These are phyloP conservation scores for Geotrichum ghanense DNA, from an alignment of 805 yeast genomes.

Conservation along the genomic window DNA sequence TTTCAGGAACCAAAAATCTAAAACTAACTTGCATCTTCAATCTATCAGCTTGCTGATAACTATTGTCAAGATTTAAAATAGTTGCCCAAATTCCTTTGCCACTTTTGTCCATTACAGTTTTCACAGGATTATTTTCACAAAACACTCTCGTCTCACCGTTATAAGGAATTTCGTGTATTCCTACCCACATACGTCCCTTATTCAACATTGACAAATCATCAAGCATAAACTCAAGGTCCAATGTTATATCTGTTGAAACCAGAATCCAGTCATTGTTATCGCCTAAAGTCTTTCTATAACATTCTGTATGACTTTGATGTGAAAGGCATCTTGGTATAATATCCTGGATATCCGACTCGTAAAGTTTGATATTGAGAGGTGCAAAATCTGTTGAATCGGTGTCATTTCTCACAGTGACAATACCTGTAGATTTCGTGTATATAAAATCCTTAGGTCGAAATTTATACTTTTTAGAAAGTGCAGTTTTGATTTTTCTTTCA, in stretches of 20 bases:
- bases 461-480: background rate
- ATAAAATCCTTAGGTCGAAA: background rate
- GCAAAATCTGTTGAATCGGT: background rate
- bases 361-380: background rate
- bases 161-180: background rate
- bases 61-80: background rate
- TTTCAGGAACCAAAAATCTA: background rate
- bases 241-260: background rate
- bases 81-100: background rate
- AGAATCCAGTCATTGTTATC: background rate
- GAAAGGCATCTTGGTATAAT: background rate
- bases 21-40: background rate
- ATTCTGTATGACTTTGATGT: background rate
- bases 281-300: background rate
- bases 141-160: background rate
- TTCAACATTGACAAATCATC: background rate
- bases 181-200: background rate
- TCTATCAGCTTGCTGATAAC: background rate
- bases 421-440: background rate
- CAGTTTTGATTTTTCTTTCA: background rate
- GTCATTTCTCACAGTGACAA: background rate
- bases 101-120: background rate
- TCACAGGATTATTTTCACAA: background rate
- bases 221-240: background rate
- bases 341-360: background rate